These are phyloP conservation scores for Pleurotus djamor DNA, from an alignment of 768 basidiomycete genomes.

Conservation along the genomic window DNA sequence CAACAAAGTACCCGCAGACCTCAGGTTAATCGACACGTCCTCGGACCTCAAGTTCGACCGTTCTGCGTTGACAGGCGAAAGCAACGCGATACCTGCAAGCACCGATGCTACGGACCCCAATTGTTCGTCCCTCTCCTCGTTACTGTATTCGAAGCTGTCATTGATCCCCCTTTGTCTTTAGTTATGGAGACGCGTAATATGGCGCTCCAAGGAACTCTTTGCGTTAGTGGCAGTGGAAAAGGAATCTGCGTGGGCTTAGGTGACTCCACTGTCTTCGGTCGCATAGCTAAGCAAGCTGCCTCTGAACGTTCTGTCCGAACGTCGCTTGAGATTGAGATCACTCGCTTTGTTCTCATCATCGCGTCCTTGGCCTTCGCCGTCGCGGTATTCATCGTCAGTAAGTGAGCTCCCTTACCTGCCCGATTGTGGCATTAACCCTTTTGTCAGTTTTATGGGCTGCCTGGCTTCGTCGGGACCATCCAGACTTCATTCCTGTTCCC, in stretches of 20 bases:
- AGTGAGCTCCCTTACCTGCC: slow-evolving; percentile 22
- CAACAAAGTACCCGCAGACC: slow-evolving; percentile 69
- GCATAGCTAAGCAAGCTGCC: slow-evolving; percentile 35
- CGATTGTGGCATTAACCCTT: neutral
- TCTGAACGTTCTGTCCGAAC: slow-evolving; percentile 34
- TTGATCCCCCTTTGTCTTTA: slow-evolving; percentile 16
- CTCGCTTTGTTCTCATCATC: slow-evolving; percentile 53
- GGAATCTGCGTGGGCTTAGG: slow-evolving; percentile 49
- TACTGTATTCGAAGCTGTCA: neutral
- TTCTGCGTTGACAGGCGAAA: slow-evolving; percentile 65
- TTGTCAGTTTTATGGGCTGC: slow-evolving; percentile 19
- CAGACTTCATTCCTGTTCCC: slow-evolving; percentile 46
- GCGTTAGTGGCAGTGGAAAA: slow-evolving; percentile 44
- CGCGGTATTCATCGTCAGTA: slow-evolving; percentile 46
- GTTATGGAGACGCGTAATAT: slow-evolving; percentile 50
- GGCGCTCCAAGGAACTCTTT: slow-evolving; percentile 55
- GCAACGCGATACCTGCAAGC: slow-evolving; percentile 26
- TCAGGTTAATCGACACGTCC: slow-evolving; percentile 58
- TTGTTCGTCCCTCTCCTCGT: slow-evolving; percentile 16
- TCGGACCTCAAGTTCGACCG: slow-evolving; percentile 61
- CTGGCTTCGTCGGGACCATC: slow-evolving; percentile 39
- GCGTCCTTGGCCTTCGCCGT: slow-evolving; percentile 39
- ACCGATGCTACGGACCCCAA: slow-evolving; percentile 32
- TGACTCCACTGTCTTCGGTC: slow-evolving; percentile 46
- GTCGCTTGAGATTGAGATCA: slow-evolving; percentile 52